A percentile compares a stretch with the other conserved stretches of the same genome.
phyloP scores from a whole-genome alignment of 2,329 filamentous ascomycete species.

The Colletotrichum brevisporum region DNA sequence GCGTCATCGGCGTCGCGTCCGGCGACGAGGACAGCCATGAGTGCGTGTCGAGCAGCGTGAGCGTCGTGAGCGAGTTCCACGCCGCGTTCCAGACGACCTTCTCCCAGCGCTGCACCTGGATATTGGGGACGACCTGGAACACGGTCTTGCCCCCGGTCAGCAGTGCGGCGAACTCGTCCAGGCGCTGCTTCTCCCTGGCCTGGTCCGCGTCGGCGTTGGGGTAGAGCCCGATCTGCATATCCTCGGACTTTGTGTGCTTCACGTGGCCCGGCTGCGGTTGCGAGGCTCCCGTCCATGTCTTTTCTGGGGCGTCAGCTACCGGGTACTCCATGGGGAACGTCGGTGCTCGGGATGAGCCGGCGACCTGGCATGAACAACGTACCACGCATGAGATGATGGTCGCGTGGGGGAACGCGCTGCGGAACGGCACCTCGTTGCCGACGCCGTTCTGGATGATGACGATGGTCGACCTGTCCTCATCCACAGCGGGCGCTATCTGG shows the following conservation, averaged over 20 bases:
- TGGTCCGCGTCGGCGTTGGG: constrained; percentile 51
- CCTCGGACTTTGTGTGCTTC: constrained; percentile 65
- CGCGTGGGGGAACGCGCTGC: constrained; percentile 61
- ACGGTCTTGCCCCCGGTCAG: constrained; percentile 59
- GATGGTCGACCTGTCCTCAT: constrained; percentile 61
- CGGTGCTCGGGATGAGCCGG: too few relatives aligned
- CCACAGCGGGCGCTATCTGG: constrained; percentile 52
- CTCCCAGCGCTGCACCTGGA: constrained; percentile 71
- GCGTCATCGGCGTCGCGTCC: constrained; percentile 63
- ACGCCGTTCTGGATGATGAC: constrained; percentile 75
- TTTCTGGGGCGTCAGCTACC: not conserved
- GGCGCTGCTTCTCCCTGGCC: constrained; percentile 50
- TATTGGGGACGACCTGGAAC: constrained; percentile 64
- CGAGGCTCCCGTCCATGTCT: constrained; percentile 67
- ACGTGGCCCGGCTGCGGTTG: constrained; percentile 65
- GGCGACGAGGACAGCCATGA: constrained; percentile 61
- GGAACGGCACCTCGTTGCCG: constrained; percentile 70
- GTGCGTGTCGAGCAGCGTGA: constrained; percentile 67
- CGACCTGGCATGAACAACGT: constrained; percentile 47
- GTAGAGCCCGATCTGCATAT: constrained; percentile 69
- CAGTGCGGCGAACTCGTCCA: constrained; percentile 57
- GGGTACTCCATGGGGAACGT: not conserved
- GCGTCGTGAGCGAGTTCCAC: constrained; percentile 73
- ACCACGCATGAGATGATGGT: constrained; percentile 70
- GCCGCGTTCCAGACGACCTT: constrained; percentile 74